phyloP scores from a whole-genome alignment of 257 asterid genomes.

The Solanum piurae region DNA sequence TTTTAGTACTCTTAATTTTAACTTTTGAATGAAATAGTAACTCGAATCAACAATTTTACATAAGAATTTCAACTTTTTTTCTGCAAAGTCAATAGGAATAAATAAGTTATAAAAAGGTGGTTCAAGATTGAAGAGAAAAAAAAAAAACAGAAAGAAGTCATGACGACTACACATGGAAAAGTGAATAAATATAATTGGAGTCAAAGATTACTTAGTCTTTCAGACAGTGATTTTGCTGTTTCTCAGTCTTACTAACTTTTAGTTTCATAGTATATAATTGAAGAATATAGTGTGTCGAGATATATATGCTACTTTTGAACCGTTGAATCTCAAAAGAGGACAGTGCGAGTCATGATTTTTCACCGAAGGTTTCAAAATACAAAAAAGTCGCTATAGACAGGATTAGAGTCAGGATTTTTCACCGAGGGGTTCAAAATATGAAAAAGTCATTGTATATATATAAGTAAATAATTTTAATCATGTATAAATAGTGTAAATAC shows the following conservation, averaged over 20 bases:
- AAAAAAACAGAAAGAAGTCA: background rate
- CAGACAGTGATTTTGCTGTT: background rate
- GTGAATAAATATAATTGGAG: background rate
- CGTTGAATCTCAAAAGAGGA: slow-evolving; percentile 37
- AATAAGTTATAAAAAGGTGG: background rate
- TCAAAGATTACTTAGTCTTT: background rate
- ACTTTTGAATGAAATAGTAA: background rate
- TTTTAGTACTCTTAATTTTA: background rate
- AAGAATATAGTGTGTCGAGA: background rate
- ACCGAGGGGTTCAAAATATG: background rate
- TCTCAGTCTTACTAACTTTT: background rate
- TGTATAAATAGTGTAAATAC: too few species aligned
- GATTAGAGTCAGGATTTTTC: too few species aligned
- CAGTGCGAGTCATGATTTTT: too few species aligned
- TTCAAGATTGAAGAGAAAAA: background rate
- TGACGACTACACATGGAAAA: background rate
- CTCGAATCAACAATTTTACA: background rate
- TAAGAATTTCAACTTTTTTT: background rate
- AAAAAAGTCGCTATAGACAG: too few species aligned
- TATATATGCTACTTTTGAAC: background rate
- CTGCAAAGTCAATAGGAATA: background rate
- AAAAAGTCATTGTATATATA: too few species aligned
- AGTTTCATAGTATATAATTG: background rate
- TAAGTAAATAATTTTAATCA: background rate
- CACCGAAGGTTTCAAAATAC: too few species aligned